phyloP scores from a whole-genome alignment of 805 yeast species.

The Saturnispora bothae region DNA sequence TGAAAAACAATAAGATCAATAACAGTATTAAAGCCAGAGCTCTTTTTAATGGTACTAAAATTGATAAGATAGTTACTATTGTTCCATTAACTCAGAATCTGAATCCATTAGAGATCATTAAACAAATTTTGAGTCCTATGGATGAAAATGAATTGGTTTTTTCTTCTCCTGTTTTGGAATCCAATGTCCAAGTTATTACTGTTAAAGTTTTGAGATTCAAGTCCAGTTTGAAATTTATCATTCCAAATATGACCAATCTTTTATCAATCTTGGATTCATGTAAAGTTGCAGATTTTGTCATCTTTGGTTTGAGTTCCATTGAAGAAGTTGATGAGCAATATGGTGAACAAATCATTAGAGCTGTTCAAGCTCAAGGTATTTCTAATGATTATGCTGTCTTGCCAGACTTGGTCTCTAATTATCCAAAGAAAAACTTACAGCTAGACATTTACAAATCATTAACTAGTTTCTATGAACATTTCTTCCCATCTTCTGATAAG shows the following conservation, averaged over 20 bases:
- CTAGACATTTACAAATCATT: constrained; percentile 56
- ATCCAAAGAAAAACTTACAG: constrained; percentile 69
- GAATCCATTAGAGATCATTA: constrained; percentile 43
- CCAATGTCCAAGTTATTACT: constrained; percentile 40
- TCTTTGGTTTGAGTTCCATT: constrained; percentile 81
- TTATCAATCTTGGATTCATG: constrained; percentile 74
- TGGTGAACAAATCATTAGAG: constrained; percentile 86
- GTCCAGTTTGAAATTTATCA: constrained; percentile 59
- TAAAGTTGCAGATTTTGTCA: constrained; percentile 77
- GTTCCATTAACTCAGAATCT: constrained; percentile 72
- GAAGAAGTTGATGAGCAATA: constrained; percentile 67
- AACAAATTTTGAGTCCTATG: constrained; percentile 32
- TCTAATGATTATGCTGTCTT: constrained; percentile 72
- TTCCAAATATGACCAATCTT: constrained; percentile 60
- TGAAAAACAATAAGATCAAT: constrained; percentile 59
- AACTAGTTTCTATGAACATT: constrained; percentile 57
- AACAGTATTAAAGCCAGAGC: constrained; percentile 50
- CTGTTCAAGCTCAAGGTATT: constrained; percentile 86
- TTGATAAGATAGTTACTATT: constrained; percentile 74
- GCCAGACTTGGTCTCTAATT: constrained; percentile 57
- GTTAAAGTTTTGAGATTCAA: constrained; percentile 56
- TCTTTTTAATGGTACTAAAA: constrained; percentile 57
- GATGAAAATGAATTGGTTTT: constrained; percentile 25
- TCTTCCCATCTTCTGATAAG: constrained; percentile 73
- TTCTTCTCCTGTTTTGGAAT: constrained; percentile 25